Evolutionary conservation across 2,329 filamentous ascomycete species (phyloP).

Genomic region (Sarocladium kiliense): DNA sequence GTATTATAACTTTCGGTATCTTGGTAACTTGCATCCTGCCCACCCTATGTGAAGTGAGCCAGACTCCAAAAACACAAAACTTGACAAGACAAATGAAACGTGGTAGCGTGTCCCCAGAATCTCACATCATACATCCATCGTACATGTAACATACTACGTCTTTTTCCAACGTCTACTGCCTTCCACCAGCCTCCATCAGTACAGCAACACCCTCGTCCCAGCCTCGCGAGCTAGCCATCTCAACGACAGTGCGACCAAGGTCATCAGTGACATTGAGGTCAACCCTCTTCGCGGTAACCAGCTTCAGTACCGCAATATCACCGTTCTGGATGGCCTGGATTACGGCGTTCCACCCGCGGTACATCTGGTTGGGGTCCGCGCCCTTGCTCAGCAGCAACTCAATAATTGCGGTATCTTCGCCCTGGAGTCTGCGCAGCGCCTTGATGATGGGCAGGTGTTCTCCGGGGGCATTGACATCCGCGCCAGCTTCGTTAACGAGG

Average conservation of each 20-base stretch:
- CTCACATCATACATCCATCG: too few relatives aligned
- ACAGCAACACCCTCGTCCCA: constrained; percentile 53
- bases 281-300: constrained; percentile 45
- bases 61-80: too few relatives aligned
- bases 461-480: constrained; percentile 61
- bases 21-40: background rate
- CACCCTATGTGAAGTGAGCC: background rate
- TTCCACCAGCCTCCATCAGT: constrained; percentile 21
- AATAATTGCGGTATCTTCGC: constrained; percentile 53
- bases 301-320: constrained; percentile 45
- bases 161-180: background rate
- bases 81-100: background rate
- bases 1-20: background rate
- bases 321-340: constrained; percentile 63
- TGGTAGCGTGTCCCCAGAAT: too few relatives aligned
- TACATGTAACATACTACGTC: constrained; percentile 1
- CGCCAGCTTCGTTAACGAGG: constrained; percentile 56
- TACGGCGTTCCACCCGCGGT: constrained; percentile 61
- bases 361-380: constrained; percentile 63
- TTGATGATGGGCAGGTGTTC: constrained; percentile 70
- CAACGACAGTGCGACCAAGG: constrained; percentile 45
- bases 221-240: constrained; percentile 52
- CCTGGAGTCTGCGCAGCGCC: constrained; percentile 54
- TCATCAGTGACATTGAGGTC: constrained; percentile 51
- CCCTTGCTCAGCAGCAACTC: constrained; percentile 58